Evolutionary conservation across 345 rosid species (phyloP), one percentile per base, ranked within the genome.

Genomic region (Schrenkiella parvula): DNA sequence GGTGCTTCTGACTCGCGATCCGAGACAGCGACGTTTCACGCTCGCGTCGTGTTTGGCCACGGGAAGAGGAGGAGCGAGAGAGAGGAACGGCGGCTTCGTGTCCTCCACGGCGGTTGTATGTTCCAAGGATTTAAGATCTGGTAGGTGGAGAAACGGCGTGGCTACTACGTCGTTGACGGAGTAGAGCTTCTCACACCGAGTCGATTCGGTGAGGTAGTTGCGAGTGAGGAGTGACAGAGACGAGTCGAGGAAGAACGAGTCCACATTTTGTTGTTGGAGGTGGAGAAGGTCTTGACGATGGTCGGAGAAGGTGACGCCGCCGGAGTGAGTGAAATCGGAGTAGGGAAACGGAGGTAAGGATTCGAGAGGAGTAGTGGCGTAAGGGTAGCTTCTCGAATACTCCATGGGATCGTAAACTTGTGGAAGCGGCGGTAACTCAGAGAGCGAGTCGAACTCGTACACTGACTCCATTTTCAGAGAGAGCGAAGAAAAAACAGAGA

Each of bases 381-480:
- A 58, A 60, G 32, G 26, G 34, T 19, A 43, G 21, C 37, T 23
- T 32, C 8, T 19, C 29, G 62, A 29, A 48, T 31, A 32, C 25
- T 63, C 71, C 70, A 53, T 43, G 15, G 79, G 51, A 67, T 42
- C 39, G 29, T 26, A 63, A 31, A 48, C 66, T 66, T 46, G 59
- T 2, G 63, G 81, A 72, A 67, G 52, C 22, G 81, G 69, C 4
- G 78, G 73, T 39, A 61, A 73, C 17, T 73, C 78, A 3, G 71
- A n/a, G 25, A 69, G 38, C 12, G 74, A 38, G 23, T 66, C 74
- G n/a, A 59, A 64, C 32, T 72, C 73, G 51, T 47, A 29, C 3
- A 14, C 39, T 12, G 39, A 32, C 72, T 74, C 78, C 73, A 74
- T 74, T 57, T 37, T 66, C 13, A 28, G 23, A n/a, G 23, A 10